Evolutionary conservation across 345 rosid genomes (phyloP).

Genomic region (Salix viminalis): DNA sequence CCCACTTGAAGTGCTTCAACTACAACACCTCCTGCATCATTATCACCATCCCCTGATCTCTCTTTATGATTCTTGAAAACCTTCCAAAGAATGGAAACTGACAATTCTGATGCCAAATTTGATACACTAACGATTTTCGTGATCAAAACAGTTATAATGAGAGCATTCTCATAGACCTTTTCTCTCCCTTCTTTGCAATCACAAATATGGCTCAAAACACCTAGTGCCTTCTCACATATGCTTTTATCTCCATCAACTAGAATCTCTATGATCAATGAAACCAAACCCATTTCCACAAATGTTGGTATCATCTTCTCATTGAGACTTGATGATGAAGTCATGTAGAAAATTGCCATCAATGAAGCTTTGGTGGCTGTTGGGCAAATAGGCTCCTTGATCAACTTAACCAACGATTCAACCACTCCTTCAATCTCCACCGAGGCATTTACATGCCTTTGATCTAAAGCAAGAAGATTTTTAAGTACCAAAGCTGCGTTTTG

Average conservation of each 20-base stretch:
- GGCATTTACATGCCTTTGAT: not conserved
- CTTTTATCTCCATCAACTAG: slow-evolving; percentile 33
- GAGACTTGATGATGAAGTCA: slow-evolving; percentile 5
- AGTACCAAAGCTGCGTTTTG: slow-evolving; percentile 26
- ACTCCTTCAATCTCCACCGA: slow-evolving; percentile 16
- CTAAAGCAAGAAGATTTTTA: slow-evolving; percentile 18
- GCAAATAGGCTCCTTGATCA: slow-evolving; percentile 30
- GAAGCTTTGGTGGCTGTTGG: slow-evolving; percentile 32
- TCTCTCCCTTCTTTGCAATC: slow-evolving; percentile 28
- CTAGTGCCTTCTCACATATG: slow-evolving; percentile 33
- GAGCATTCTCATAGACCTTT: slow-evolving; percentile 17
- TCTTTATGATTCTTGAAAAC: slow-evolving; percentile 15
- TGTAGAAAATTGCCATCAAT: slow-evolving; percentile 20
- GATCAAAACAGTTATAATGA: slow-evolving; percentile 28
- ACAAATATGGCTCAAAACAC: slow-evolving; percentile 28
- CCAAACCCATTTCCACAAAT: slow-evolving; percentile 23
- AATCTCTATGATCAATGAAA: slow-evolving; percentile 21
- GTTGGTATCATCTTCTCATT: slow-evolving; percentile 3
- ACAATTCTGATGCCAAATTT: slow-evolving; percentile 15
- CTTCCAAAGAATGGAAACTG: slow-evolving; percentile 37
- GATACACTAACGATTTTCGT: slow-evolving; percentile 33
- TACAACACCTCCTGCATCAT: slow-evolving; percentile 5
- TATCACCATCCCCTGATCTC: not conserved
- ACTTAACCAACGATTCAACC: slow-evolving; percentile 17
- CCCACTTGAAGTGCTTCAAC: slow-evolving; percentile 30